A percentile compares a stretch with the other conserved stretches of the same genome.
Evolutionary conservation across 345 rosid species (phyloP).

Genomic region (Carallia pectinifolia): DNA sequence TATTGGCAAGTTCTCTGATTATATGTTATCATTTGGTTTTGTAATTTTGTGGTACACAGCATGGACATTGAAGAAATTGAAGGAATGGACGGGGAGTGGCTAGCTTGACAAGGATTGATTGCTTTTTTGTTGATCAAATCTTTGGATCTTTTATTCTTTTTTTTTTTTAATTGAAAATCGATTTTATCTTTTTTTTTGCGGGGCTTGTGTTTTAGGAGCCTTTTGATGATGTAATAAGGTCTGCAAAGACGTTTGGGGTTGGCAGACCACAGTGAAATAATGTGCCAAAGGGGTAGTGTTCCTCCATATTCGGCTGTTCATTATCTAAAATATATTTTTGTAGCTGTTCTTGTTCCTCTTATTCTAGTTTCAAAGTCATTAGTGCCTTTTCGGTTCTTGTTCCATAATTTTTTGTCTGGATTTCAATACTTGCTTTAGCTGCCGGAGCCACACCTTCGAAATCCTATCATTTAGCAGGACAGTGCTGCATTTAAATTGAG

Average conservation of each 20-base stretch:
- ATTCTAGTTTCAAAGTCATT: not conserved
- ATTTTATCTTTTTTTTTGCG: constrained; percentile 11
- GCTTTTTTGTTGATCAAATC: constrained; percentile 63
- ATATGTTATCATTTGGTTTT: not conserved
- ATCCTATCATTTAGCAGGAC: too few relatives aligned
- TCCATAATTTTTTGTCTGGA: not conserved
- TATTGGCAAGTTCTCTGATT: constrained; percentile 10
- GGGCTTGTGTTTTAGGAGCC: constrained; percentile 2
- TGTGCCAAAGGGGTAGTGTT: constrained; percentile 17
- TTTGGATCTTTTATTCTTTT: constrained; percentile 28
- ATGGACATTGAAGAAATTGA: constrained; percentile 93
- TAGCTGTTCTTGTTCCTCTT: not conserved
- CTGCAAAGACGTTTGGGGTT: constrained; percentile 31
- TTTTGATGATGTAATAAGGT: constrained; percentile 36
- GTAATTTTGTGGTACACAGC: constrained; percentile 40
- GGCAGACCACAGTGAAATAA: constrained; percentile 34
- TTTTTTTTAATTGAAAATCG: constrained; percentile 11
- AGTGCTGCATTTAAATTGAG: too few relatives aligned
- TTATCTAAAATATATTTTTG: not conserved
- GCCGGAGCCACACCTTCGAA: not conserved
- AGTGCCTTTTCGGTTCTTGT: not conserved
- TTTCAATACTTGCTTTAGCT: constrained; percentile 38
- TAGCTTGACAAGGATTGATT: constrained; percentile 74
- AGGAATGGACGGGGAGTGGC: constrained; percentile 87
- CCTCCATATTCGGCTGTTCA: constrained; percentile 14